Percentiles rank a stretch among this genome's conserved stretches.
phyloP scores from a whole-genome alignment of 129 eudicot genomes.

The Saposhnikovia divaricata region DNA sequence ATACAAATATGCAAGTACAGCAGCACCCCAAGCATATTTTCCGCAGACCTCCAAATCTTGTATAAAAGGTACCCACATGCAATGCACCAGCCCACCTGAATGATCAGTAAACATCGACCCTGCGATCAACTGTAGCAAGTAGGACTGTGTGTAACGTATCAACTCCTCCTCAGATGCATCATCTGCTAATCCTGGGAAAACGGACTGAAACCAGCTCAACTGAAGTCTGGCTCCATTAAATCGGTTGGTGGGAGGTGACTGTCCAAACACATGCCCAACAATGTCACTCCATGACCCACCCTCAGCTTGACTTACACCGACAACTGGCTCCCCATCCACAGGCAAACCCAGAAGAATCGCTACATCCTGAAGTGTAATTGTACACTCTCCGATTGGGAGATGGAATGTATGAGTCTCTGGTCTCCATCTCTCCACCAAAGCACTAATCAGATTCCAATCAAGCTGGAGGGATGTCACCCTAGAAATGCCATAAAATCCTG shows the following conservation, averaged over 20 bases:
- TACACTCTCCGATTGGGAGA: constrained; percentile 1
- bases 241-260: neutral
- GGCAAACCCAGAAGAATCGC: neutral
- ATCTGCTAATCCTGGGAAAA: neutral
- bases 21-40: constrained; percentile 9
- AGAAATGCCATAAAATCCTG: neutral
- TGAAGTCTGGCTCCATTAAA: constrained; percentile 8
- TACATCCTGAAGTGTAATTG: constrained; percentile 8
- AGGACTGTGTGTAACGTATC: constrained; percentile 3
- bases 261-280: constrained; percentile 5
- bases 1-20: constrained; percentile 8
- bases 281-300: constrained; percentile 1
- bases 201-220: constrained; percentile 8
- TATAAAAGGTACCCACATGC: constrained; percentile 5
- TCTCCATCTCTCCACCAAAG: constrained; percentile 10
- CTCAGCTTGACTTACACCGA: constrained; percentile 5
- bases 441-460: constrained; percentile 6
- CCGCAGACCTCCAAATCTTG: constrained; percentile 6
- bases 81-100: constrained; percentile 3
- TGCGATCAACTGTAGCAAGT: neutral
- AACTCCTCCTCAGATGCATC: constrained; percentile 9
- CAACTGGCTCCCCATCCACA: neutral
- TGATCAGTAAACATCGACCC: constrained; percentile 7
- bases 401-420: constrained; percentile 6
- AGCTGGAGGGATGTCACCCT: constrained; percentile 8